Conservation (phyloP, 352 stramenopile genomes). For the Stramenopiles sp. region DNA sequence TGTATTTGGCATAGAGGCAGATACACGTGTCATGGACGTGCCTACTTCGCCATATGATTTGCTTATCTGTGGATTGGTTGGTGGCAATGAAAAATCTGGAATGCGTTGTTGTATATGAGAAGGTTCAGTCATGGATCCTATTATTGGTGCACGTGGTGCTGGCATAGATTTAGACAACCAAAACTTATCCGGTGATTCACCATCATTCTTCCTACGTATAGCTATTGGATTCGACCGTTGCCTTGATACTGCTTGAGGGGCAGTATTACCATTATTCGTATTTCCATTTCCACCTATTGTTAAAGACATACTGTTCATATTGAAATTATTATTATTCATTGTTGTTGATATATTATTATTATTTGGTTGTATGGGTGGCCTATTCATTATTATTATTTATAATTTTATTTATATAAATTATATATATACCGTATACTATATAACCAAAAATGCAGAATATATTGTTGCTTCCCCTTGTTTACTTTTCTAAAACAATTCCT, state of each 20-base stretch:
- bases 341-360: too few relatives aligned
- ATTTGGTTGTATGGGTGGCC: too few relatives aligned
- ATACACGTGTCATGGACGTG: not conserved
- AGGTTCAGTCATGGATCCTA: not conserved
- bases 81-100: not conserved
- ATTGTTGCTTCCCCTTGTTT: too few relatives aligned
- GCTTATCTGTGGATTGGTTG: not conserved
- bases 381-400: too few relatives aligned
- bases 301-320: not conserved
- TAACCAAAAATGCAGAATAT: too few relatives aligned
- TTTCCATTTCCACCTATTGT: not conserved
- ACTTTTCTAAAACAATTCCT: too few relatives aligned
- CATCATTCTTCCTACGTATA: not conserved
- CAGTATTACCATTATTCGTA: too few relatives aligned
- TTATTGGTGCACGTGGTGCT: not conserved
- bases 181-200: not conserved
- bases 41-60: not conserved
- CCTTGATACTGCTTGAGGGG: too few relatives aligned
- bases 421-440: too few relatives aligned
- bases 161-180: not conserved
- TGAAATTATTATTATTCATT: not conserved
- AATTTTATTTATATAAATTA: too few relatives aligned
- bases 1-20: not conserved
- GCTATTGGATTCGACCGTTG: not conserved
- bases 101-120: not conserved